A percentile compares a stretch with the other conserved stretches of the same genome.
Conservation (phyloP, 441 rosid genomes). For the Croton setiger region DNA sequence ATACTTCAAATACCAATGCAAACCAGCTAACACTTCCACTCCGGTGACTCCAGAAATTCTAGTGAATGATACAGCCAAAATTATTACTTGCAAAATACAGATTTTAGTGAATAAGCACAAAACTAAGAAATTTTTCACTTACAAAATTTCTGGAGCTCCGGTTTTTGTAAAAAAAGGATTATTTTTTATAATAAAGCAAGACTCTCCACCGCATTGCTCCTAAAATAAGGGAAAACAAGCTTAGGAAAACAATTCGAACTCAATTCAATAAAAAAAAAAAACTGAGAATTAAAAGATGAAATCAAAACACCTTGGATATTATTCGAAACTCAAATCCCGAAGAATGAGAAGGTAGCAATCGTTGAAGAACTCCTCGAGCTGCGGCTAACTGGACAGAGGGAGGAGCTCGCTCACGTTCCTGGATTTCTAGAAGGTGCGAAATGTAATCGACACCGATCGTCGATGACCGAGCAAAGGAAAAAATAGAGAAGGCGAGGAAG, state of each 20-base stretch:
- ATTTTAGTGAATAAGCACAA: neutral
- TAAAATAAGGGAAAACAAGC: conserved; percentile 8
- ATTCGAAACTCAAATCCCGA: conserved; percentile 54
- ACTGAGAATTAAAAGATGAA: neutral
- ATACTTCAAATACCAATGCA: conserved; percentile 69
- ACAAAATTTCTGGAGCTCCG: conserved; percentile 55
- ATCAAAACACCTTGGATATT: conserved; percentile 40
- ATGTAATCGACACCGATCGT: conserved; percentile 61
- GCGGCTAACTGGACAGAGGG: conserved; percentile 57
- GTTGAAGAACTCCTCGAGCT: conserved; percentile 45
- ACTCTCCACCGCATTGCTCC: conserved; percentile 56
- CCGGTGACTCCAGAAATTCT: conserved; percentile 64
- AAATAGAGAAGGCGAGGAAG: conserved; percentile 5
- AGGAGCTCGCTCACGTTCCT: conserved; percentile 61
- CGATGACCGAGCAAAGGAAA: conserved; percentile 31
- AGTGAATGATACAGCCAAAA: conserved; percentile 21
- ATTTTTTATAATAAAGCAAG: conserved; percentile 52
- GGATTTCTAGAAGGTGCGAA: conserved; percentile 53
- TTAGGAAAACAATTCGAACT: too few relatives aligned
- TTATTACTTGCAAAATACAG: neutral
- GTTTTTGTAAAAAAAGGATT: conserved; percentile 31
- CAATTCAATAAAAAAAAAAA: neutral
- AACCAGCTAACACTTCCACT: conserved; percentile 62
- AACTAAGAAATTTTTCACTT: conserved; percentile 20
- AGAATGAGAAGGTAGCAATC: conserved; percentile 58